phyloP scores from a whole-genome alignment of 352 stramenopile genomes.

The Phytophthora fragariaefolia region DNA sequence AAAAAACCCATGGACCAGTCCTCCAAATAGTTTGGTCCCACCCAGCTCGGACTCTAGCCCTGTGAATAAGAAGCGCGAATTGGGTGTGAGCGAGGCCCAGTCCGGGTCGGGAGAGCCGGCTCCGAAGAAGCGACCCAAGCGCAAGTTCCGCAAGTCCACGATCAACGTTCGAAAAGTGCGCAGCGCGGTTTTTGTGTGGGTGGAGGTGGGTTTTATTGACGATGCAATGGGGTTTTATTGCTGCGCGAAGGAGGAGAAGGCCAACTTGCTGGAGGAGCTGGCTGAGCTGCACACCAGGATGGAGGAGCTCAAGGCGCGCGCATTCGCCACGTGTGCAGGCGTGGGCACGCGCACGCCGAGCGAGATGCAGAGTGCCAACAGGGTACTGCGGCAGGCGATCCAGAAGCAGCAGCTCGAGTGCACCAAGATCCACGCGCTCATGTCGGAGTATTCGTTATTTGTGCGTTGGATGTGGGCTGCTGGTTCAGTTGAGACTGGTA shows the following conservation, averaged over 20 bases:
- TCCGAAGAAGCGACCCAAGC: slow-evolving; percentile 31
- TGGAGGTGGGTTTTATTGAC: slow-evolving; percentile 17
- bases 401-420: slow-evolving; percentile 36
- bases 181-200: not conserved
- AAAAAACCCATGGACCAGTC: not conserved
- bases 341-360: slow-evolving; percentile 28
- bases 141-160: slow-evolving; percentile 41
- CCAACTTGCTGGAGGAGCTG: slow-evolving; percentile 37
- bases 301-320: slow-evolving; percentile 30
- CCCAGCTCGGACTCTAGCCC: slow-evolving; percentile 12
- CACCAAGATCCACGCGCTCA: slow-evolving; percentile 40
- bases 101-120: not conserved
- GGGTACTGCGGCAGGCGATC: slow-evolving; percentile 35
- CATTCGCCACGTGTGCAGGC: slow-evolving; percentile 22
- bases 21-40: slow-evolving; percentile 2
- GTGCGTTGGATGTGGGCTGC: slow-evolving; percentile 13
- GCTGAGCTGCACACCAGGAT: slow-evolving; percentile 38
- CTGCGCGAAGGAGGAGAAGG: slow-evolving; percentile 41
- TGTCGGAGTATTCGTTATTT: slow-evolving; percentile 48
- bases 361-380: slow-evolving; percentile 36
- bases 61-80: slow-evolving; percentile 16
- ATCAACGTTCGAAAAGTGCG: slow-evolving; percentile 40
- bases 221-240: slow-evolving; percentile 1
- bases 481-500: not conserved
- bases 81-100: not conserved